Conservation (phyloP, 345 rosid species). For the Jatropha curcas region DNA sequence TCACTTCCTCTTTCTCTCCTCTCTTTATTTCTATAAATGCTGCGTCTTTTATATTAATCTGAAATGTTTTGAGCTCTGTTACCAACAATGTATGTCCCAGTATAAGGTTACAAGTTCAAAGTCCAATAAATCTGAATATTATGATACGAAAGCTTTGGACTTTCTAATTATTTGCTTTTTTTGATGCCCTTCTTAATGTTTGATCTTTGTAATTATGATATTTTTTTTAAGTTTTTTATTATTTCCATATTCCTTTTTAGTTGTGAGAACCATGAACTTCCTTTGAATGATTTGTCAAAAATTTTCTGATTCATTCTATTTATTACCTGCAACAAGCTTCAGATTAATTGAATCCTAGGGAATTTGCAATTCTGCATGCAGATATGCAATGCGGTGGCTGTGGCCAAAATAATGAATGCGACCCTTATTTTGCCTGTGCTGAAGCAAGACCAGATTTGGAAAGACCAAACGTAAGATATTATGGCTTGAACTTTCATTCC, state of each 20-base stretch:
- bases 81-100: neutral
- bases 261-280: neutral
- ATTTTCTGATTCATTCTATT: neutral
- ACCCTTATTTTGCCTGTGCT: slow-evolving; percentile 95
- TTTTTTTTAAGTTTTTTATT: neutral
- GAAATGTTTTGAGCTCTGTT: neutral
- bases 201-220: neutral
- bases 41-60: neutral
- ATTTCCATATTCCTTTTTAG: neutral
- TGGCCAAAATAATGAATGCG: slow-evolving; percentile 98
- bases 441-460: slow-evolving; percentile 99
- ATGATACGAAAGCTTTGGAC: neutral
- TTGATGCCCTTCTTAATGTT: neutral
- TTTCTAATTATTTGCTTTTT: neutral
- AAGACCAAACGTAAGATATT: slow-evolving; percentile 85
- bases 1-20: neutral
- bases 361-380: slow-evolving; percentile 31
- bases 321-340: slow-evolving; percentile 8
- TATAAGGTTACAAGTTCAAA: neutral
- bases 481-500: neutral
- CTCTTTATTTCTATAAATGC: too few species aligned
- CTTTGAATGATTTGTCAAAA: neutral
- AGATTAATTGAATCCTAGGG: neutral
- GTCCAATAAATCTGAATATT: neutral
- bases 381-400: slow-evolving; percentile 99